Evolutionary conservation across 139 green algal species (phyloP).

Genomic region (Picochlorum sp.): DNA sequence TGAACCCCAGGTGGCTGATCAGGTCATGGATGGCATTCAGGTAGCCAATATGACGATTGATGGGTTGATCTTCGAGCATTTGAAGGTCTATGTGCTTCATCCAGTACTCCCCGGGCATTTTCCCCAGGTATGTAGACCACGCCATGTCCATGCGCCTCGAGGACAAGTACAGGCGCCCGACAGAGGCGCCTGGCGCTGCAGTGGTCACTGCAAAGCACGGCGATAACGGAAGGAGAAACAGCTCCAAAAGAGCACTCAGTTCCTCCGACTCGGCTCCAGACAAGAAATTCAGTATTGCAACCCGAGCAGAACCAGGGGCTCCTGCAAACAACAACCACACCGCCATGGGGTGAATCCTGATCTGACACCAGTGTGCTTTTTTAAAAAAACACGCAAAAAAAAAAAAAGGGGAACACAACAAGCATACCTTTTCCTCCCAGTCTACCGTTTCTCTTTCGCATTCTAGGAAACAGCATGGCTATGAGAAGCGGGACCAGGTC

Average conservation of each 20-base stretch:
- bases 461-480: slow-evolving; percentile 73
- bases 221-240: slow-evolving; percentile 50
- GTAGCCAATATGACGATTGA: slow-evolving; percentile 50
- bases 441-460: slow-evolving; percentile 64
- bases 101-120: slow-evolving; percentile 45
- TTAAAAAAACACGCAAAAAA: neutral
- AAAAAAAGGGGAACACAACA: neutral
- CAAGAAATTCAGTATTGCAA: slow-evolving; percentile 77
- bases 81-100: slow-evolving; percentile 43
- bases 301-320: slow-evolving; percentile 57
- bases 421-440: slow-evolving; percentile 50
- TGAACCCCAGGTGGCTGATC: slow-evolving; percentile 62
- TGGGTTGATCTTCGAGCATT: slow-evolving; percentile 40
- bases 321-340: slow-evolving; percentile 20
- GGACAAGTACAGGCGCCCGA: slow-evolving; percentile 4
- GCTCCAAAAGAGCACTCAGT: slow-evolving; percentile 58
- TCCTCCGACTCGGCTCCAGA: slow-evolving; percentile 42
- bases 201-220: slow-evolving; percentile 12
- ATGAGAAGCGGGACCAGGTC: slow-evolving; percentile 59
- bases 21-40: slow-evolving; percentile 70
- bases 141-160: slow-evolving; percentile 34
- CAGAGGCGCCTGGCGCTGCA: neutral
- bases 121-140: slow-evolving; percentile 45
- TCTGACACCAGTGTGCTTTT: too few species aligned
- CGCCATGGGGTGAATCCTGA: neutral